These are phyloP conservation scores for Pyronema omphalodes DNA, from an alignment of 495 filamentous ascomycete species.

Conservation along the genomic window DNA sequence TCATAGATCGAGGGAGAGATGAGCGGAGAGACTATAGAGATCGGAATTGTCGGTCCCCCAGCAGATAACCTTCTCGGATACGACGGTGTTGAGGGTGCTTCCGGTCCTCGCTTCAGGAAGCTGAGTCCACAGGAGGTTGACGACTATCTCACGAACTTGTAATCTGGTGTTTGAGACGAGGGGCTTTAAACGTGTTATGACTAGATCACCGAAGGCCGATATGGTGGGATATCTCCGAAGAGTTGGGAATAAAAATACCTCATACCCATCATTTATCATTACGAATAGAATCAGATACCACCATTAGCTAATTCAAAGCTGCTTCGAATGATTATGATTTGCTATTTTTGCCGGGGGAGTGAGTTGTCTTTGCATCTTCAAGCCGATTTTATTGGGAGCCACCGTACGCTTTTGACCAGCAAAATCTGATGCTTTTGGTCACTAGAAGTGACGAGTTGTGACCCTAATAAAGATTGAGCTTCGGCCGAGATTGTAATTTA, in stretches of 20 bases:
- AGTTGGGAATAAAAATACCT: background rate
- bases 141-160: constrained; percentile 96
- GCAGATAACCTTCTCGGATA: constrained; percentile 82
- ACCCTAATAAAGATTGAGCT: too few relatives aligned
- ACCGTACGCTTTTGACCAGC: too few relatives aligned
- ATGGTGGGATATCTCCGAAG: background rate
- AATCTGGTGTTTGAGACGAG: constrained; percentile 16
- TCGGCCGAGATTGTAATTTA: too few relatives aligned
- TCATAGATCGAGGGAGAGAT: constrained; percentile 79
- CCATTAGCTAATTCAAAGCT: too few relatives aligned
- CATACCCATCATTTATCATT: too few relatives aligned
- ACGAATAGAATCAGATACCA: too few relatives aligned
- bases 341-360: too few relatives aligned
- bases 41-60: constrained; percentile 89
- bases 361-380: too few relatives aligned
- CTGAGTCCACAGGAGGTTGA: constrained; percentile 94
- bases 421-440: too few relatives aligned
- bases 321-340: too few relatives aligned
- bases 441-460: too few relatives aligned
- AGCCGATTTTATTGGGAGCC: too few relatives aligned
- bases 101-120: constrained; percentile 87
- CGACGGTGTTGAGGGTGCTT: constrained; percentile 76
- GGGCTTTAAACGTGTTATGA: background rate
- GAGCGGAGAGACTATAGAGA: constrained; percentile 98
- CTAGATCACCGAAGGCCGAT: constrained; percentile 5